Conservation (phyloP, 106 monocot species). For the Dendrobium huoshanense region DNA sequence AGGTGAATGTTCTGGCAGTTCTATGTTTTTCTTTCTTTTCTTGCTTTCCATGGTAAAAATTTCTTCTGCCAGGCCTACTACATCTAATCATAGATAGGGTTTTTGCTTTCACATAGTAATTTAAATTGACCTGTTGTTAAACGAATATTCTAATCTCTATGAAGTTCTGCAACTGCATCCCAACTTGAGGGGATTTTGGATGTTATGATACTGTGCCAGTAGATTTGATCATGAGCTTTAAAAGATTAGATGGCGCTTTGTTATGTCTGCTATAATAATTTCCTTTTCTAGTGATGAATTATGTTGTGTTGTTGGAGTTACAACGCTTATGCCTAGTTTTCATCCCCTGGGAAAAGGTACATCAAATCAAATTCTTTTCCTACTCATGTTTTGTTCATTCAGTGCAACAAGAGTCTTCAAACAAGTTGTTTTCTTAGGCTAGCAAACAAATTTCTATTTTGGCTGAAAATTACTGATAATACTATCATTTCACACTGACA, state of each 20-base stretch:
- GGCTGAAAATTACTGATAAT: constrained; percentile 1
- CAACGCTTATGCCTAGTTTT: neutral
- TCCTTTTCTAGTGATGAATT: neutral
- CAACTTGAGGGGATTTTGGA: neutral
- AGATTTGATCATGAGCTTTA: neutral
- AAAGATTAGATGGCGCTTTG: neutral
- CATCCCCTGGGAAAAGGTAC: neutral
- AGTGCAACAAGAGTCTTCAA: neutral
- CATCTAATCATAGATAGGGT: neutral
- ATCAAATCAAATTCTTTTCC: neutral
- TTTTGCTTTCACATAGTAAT: neutral
- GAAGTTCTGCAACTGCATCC: neutral
- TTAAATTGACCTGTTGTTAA: neutral
- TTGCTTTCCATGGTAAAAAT: neutral
- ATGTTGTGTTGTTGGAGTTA: neutral
- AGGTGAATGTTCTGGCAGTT: neutral
- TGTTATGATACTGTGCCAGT: neutral
- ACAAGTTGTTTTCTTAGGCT: neutral
- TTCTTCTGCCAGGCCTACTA: neutral
- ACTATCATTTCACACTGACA: constrained; percentile 18
- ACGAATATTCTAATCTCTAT: neutral
- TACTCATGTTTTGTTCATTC: neutral
- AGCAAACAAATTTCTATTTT: neutral
- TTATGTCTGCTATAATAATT: neutral
- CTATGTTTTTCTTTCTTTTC: neutral